phyloP scores from a whole-genome alignment of 2,329 filamentous ascomycete species.

The Sporothrix globosa region DNA sequence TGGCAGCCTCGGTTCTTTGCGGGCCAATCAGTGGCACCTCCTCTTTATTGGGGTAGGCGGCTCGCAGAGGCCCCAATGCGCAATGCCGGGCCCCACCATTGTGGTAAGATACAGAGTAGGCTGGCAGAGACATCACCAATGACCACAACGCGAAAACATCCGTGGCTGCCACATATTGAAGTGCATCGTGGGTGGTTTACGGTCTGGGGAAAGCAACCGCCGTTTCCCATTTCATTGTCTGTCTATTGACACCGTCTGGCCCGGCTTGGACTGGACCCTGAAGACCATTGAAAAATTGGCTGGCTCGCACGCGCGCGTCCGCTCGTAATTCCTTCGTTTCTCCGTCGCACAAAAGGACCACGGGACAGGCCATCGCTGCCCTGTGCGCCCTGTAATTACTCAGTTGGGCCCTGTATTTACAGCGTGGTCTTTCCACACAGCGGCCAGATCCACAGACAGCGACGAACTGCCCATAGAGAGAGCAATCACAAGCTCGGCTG shows the following conservation, averaged over 20 bases:
- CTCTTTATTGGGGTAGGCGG: not conserved
- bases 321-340: slow-evolving; percentile 33
- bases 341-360: slow-evolving; percentile 15
- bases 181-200: not conserved
- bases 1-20: slow-evolving; percentile 35
- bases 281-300: not conserved
- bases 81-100: not conserved
- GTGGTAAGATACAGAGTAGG: no score
- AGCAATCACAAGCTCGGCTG: slow-evolving; percentile 65
- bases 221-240: no score
- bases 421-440: not conserved
- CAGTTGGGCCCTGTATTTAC: slow-evolving; percentile 15
- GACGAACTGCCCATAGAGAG: slow-evolving; percentile 36
- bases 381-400: not conserved
- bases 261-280: not conserved
- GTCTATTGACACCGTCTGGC: no score
- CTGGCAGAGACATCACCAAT: not conserved
- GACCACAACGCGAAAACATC: slow-evolving; percentile 22
- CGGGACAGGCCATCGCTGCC: not conserved
- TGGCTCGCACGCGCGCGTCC: not conserved
- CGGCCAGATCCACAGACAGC: not conserved
- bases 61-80: no score
- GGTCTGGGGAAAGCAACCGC: not conserved
- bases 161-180: slow-evolving; percentile 10
- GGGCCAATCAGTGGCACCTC: slow-evolving; percentile 30